Conservation (phyloP, 164 flowering plant species). For the Vitis riparia region DNA sequence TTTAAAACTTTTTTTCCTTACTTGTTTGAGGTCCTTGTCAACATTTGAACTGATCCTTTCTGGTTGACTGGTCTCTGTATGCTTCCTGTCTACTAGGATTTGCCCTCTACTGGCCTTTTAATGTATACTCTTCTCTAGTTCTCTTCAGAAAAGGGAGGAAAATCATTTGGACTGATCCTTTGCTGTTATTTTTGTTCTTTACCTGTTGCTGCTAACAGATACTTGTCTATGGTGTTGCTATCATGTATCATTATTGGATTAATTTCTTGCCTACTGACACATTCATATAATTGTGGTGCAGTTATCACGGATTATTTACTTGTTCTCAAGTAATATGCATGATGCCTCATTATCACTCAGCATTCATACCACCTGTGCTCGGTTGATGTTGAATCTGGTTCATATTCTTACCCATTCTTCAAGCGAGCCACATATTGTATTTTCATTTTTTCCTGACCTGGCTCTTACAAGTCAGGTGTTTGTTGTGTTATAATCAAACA, state of each 20-base stretch:
- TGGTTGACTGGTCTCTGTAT: no score
- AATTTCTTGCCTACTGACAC: neutral
- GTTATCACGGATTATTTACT: constrained; percentile 93
- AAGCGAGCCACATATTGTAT: neutral
- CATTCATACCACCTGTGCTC: constrained; percentile 98
- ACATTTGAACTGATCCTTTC: no score
- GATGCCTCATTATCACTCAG: constrained; percentile 94
- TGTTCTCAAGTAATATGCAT: constrained; percentile 99
- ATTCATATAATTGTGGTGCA: constrained; percentile 40
- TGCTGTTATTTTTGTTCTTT: neutral
- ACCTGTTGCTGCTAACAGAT: neutral
- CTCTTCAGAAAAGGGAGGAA: no score
- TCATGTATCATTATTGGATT: neutral
- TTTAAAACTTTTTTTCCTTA: neutral
- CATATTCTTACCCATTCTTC: constrained; percentile 8
- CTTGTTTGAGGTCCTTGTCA: neutral
- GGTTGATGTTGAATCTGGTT: constrained; percentile 98
- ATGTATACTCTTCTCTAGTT: no score
- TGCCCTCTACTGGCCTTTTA: no score
- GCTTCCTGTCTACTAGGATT: no score
- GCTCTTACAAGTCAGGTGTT: neutral
- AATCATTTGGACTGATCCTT: neutral
- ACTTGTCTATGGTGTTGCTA: neutral
- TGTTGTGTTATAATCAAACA: neutral
- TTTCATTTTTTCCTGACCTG: neutral